These are phyloP conservation scores for Carallia pectinifolia DNA, from an alignment of 345 rosid genomes.

Conservation along the genomic window DNA sequence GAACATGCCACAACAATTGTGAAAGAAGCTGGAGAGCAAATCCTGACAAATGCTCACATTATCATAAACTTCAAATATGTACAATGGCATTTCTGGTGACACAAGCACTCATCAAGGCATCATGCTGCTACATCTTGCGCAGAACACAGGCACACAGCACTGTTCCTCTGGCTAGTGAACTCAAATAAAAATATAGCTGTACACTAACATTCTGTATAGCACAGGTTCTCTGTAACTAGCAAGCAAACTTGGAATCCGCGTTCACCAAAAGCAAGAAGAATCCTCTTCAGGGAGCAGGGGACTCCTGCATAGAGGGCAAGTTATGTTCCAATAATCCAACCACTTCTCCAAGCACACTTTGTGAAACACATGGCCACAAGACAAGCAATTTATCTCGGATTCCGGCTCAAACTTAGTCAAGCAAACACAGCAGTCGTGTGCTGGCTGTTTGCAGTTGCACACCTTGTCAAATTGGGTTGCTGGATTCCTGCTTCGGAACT, in stretches of 20 bases:
- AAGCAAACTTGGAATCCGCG: not conserved
- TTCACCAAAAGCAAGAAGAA: slow-evolving; percentile 49
- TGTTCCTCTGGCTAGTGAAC: not conserved
- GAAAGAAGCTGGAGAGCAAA: slow-evolving; percentile 7
- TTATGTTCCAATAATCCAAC: slow-evolving; percentile 67
- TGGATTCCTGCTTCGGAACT: slow-evolving; percentile 62
- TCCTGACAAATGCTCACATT: slow-evolving; percentile 13
- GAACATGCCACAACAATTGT: too few relatives aligned
- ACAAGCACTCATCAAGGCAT: slow-evolving; percentile 8
- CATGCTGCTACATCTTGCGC: slow-evolving; percentile 13
- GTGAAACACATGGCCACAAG: slow-evolving; percentile 73
- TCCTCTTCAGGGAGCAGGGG: slow-evolving; percentile 55
- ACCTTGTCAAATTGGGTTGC: slow-evolving; percentile 50
- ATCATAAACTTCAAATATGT: slow-evolving; percentile 28
- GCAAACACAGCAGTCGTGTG: slow-evolving; percentile 68
- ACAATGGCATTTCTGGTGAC: slow-evolving; percentile 21
- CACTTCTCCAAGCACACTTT: slow-evolving; percentile 75
- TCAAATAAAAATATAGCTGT: slow-evolving; percentile 11
- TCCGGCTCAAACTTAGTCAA: slow-evolving; percentile 52
- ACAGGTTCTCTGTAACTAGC: slow-evolving; percentile 10
- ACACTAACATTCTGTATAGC: slow-evolving; percentile 16
- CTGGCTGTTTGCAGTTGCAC: slow-evolving; percentile 39
- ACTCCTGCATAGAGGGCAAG: slow-evolving; percentile 78
- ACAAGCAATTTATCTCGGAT: slow-evolving; percentile 61
- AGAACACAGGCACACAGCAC: slow-evolving; percentile 13